phyloP scores from a whole-genome alignment of 768 basidiomycete genomes.

The Mycena rosella region DNA sequence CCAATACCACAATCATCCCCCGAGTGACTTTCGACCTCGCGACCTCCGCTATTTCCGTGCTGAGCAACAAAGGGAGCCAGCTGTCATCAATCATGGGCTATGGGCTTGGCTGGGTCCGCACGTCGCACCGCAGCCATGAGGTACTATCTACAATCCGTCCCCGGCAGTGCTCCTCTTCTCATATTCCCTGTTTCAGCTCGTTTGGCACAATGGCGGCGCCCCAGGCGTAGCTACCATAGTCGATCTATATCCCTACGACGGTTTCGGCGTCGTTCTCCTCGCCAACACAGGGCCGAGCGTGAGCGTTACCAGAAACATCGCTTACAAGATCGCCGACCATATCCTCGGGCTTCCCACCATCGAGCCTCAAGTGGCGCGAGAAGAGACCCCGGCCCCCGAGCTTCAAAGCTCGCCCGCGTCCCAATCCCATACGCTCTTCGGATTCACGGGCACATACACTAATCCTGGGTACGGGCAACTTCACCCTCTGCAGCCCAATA shows the following conservation, averaged over 20 bases:
- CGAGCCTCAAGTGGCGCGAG: background rate
- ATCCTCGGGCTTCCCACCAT: slow-evolving; percentile 33
- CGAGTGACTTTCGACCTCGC: no score
- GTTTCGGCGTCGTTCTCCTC: slow-evolving; percentile 51
- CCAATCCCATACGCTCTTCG: slow-evolving; percentile 38
- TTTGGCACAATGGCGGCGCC: slow-evolving; percentile 49
- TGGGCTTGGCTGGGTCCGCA: slow-evolving; percentile 57
- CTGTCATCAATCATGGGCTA: slow-evolving; percentile 50
- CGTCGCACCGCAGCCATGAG: slow-evolving; percentile 55
- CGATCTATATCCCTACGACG: slow-evolving; percentile 50
- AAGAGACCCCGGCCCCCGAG: background rate
- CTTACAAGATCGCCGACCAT: slow-evolving; percentile 27
- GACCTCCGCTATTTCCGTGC: no score
- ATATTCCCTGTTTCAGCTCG: slow-evolving; percentile 43
- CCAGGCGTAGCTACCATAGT: slow-evolving; percentile 50
- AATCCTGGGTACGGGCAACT: slow-evolving; percentile 53
- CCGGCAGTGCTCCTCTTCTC: background rate
- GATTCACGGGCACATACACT: slow-evolving; percentile 52
- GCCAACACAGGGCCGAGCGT: no score
- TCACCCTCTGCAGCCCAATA: slow-evolving; percentile 51
- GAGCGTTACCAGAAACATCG: slow-evolving; percentile 32
- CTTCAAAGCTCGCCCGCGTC: background rate
- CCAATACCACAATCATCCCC: no score
- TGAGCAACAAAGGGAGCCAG: slow-evolving; percentile 24
- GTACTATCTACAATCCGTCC: slow-evolving; percentile 40